Evolutionary conservation across 2,329 filamentous ascomycete species (phyloP), one percentile per base, ranked within the genome.

Genomic region (Aspergillus clavatus): DNA sequence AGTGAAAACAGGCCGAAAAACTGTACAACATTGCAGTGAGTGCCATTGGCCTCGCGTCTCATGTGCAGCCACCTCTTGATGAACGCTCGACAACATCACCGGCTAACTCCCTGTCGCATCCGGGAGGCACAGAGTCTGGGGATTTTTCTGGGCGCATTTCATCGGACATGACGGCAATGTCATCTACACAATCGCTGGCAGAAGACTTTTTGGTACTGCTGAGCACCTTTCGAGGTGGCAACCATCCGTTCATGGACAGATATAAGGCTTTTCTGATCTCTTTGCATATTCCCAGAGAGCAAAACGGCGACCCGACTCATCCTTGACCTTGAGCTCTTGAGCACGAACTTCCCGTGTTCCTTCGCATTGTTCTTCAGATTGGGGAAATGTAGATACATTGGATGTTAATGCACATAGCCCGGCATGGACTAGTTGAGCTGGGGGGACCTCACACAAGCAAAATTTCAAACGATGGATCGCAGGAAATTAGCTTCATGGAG

Each of bases 1-100:
- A 3, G 51, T 27, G 7, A 14, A 16, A 24, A 3, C 36, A 68
- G 58, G 61, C 67, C 11, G 67, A 71, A 46, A 71, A 71, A 48
- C 47, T 71, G 18, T 70, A 62, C 33, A 66, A 71, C 43, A 69
- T 70, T 27, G 62, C 62, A 16, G 49, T 56, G 8, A 57, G 62
- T 28, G 64, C 64, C 18, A 57, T 61, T n/a, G 51, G 59, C 29
- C 58, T 60, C 6, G 53, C 57, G 19, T 61, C 55, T 40, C 63
- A 60, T 35, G 50, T 56, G 38, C 58, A 45, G 26, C 48, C 57
- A 7, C 51, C 59, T 26, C 52, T 51, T 22, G 55, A 47, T 42
- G 18, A 53, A 26, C 24, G 40, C 41, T 22, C 43, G 12, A 6
- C 43, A 12, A 23, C 37, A n/a, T 37, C 43, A 6, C 22, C 39